Evolutionary conservation across 2,329 filamentous ascomycete species (phyloP).

Genomic region (Venturia effusa): DNA sequence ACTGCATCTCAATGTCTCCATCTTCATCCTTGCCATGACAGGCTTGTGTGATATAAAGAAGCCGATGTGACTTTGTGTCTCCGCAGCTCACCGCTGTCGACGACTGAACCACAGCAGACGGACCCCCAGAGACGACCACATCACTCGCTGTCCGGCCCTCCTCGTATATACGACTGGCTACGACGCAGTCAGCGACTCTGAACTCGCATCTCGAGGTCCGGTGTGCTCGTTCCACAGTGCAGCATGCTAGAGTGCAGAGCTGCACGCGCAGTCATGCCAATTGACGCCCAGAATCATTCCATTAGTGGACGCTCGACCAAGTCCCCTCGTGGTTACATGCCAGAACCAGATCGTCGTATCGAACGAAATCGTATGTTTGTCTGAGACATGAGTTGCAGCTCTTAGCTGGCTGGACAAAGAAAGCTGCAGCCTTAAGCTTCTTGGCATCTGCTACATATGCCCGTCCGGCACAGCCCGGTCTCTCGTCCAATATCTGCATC

Average conservation of each 20-base stretch:
- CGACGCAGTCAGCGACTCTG: not conserved
- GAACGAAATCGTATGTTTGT: not conserved
- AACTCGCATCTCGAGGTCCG: not conserved
- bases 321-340: not conserved
- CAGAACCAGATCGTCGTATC: not conserved
- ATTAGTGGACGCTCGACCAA: not conserved
- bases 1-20: not conserved
- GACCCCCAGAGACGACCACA: not conserved
- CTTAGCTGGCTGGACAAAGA: not conserved
- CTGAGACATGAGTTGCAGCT: not conserved
- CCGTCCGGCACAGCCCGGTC: not conserved
- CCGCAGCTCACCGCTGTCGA: not conserved
- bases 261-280: not conserved
- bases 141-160: not conserved
- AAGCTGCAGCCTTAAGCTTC: not conserved
- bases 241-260: not conserved
- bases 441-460: not conserved
- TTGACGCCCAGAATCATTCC: not conserved
- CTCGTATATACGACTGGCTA: not conserved
- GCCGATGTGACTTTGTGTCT: not conserved
- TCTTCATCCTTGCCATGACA: not conserved
- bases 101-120: not conserved
- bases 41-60: not conserved
- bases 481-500: not conserved
- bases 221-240: not conserved